phyloP scores from a whole-genome alignment of 1,139 yeast species.

The Blastobotrys aristatus region DNA sequence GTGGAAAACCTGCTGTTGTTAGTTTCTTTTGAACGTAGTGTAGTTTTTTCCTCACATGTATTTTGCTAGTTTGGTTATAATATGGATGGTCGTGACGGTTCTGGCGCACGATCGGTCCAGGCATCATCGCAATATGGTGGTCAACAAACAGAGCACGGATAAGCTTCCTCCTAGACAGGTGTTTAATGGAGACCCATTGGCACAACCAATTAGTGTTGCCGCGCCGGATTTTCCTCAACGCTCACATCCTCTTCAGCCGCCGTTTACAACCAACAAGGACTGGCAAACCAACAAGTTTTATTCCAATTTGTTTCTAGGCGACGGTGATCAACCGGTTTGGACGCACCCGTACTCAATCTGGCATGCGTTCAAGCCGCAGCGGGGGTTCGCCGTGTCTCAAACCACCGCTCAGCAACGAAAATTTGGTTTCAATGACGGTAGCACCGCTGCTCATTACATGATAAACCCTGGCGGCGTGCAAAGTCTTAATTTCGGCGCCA shows the following conservation, averaged over 20 bases:
- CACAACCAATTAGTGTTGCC: conserved; percentile 1
- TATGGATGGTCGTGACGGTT: background rate
- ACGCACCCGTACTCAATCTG: conserved; percentile 81
- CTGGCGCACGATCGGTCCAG: no score
- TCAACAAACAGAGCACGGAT: no score
- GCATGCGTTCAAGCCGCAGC: conserved; percentile 38
- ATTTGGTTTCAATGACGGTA: conserved; percentile 27
- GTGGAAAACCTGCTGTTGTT: no score
- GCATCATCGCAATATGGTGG: no score
- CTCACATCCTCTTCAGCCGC: conserved; percentile 43
- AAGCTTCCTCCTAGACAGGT: conserved; percentile 1
- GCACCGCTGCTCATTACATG: conserved; percentile 30
- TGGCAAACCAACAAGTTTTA: conserved; percentile 78
- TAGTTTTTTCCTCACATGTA: no score
- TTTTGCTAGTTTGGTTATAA: background rate
- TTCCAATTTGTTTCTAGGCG: conserved; percentile 64
- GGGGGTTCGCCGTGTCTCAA: conserved; percentile 9
- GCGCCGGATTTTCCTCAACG: conserved; percentile 43
- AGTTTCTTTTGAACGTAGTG: no score
- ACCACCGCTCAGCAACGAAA: conserved; percentile 32
- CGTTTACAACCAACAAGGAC: conserved; percentile 24
- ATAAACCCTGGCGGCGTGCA: conserved; percentile 38
- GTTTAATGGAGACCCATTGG: conserved; percentile 6
- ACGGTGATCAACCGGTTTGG: conserved; percentile 62
- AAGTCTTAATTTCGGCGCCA: conserved; percentile 33